Evolutionary conservation across 371 early-diverging fungal genomes (phyloP), one percentile per base, ranked within the genome.

Genomic region (Mortierella sp.): DNA sequence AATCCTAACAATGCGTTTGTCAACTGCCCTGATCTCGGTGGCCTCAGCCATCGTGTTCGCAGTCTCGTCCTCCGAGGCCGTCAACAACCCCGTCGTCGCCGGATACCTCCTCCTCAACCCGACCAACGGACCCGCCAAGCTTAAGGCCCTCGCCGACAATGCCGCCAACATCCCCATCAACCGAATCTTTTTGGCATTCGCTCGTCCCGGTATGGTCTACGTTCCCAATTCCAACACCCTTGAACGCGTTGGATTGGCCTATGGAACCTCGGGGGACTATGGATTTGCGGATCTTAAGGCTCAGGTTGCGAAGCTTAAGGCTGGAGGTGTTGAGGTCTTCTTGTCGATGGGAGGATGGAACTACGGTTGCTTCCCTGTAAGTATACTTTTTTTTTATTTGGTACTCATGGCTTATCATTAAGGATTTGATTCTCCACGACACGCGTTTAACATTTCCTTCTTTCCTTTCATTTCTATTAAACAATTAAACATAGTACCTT

Each of bases 311-410:
- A 75, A 74, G 38, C 77, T 86, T 24, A 78, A 77, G 65, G 80
- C 87, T 43, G 71, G 54, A 16, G 87, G 87, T 32, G 87, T 86
- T 44, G 82, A 86, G 58, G 80, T 80, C 51, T 86, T 82, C 75
- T 63, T 86, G 27, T 86, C 87, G 7, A 80, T 86, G 41, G 87
- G 87, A 77, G 87, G 87, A 74, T 86, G 87, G 87, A 86, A 86
- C 80, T 86, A 86, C 56, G 82, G 82, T 43, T 86, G 87, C 83
- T 86, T 82, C 80, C 87, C 87, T 56, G 82, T 82, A 82, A 74
- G 82, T 72, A 27, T 10, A 16, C 27, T 1, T 55, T 32, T 46
- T 14, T 24, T 65, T 8, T n/a, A n/a, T n/a, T 21, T 73, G 2
- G 10, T 43, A 21, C 56, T 68, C 32, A 35, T 55, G 65, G n/a